Percentiles rank a stretch among this genome's conserved stretches.
Evolutionary conservation across 371 early-diverging fungal genomes (phyloP).

Genomic region (Chytridium lagenaria): DNA sequence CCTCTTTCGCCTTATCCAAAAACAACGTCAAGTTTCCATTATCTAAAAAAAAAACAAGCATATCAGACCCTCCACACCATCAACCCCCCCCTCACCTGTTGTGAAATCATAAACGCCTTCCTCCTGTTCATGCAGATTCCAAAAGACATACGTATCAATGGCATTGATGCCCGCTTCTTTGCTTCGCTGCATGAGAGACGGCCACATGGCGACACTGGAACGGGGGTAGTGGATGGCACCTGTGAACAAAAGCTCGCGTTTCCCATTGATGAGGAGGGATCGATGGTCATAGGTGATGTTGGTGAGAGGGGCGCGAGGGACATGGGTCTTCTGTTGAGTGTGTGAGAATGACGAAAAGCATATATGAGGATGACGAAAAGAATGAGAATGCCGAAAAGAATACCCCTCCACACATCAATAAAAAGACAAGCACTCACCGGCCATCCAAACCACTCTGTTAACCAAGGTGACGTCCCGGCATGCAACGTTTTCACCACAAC

Average conservation of each 20-base stretch:
- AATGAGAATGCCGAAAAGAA: background rate
- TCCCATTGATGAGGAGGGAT: conserved; percentile 50
- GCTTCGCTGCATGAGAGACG: conserved; percentile 48
- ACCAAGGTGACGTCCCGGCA: background rate
- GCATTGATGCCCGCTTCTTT: conserved; percentile 58
- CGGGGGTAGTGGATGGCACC: conserved; percentile 64
- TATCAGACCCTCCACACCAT: background rate
- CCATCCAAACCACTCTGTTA: background rate
- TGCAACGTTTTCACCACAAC: background rate
- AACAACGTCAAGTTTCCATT: conserved; percentile 56
- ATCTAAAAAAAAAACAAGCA: conserved; percentile 21
- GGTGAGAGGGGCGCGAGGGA: background rate
- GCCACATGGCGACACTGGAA: conserved; percentile 58
- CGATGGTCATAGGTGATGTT: conserved; percentile 51
- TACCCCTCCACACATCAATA: no score
- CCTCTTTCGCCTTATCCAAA: conserved; percentile 44
- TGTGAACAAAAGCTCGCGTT: conserved; percentile 46
- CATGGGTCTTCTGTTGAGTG: background rate
- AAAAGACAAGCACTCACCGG: background rate
- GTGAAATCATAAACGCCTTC: conserved; percentile 57
- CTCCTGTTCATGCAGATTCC: conserved; percentile 61
- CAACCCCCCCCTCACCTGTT: conserved; percentile 30
- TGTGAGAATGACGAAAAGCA: no score
- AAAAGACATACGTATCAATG: conserved; percentile 67
- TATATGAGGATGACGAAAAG: background rate